Conservation (phyloP, 192 early-diverging fungal species). For the Coemansia sp. region DNA sequence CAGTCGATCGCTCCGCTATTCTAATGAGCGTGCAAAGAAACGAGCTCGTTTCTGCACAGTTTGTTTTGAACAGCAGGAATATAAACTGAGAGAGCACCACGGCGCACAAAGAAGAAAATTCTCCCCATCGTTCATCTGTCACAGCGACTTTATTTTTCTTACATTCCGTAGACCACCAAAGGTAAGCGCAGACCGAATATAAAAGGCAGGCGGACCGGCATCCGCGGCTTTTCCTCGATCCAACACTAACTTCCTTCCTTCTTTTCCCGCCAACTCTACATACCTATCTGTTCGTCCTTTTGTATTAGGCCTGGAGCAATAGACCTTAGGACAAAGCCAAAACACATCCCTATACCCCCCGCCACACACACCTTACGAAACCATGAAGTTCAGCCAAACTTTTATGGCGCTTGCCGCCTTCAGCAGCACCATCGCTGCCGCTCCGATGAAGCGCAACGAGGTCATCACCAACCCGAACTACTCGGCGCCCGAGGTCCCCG, state of each 20-base stretch:
- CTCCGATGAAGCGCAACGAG: conserved; percentile 45
- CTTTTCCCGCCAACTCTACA: conserved; percentile 4
- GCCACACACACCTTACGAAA: conserved; percentile 42
- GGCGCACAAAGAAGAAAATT: conserved; percentile 25
- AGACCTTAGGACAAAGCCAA: conserved; percentile 40
- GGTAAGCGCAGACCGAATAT: conserved; percentile 19
- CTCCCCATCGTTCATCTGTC: conserved; percentile 29
- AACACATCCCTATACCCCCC: conserved; percentile 10
- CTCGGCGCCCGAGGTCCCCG: conserved; percentile 10
- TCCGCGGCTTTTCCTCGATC: conserved; percentile 3
- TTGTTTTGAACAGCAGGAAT: conserved; percentile 32
- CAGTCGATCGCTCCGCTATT: conserved; percentile 32
- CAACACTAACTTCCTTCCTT: conserved; percentile 5
- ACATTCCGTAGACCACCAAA: conserved; percentile 32
- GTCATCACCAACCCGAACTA: conserved; percentile 10
- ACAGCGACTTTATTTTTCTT: conserved; percentile 44
- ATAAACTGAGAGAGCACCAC: conserved; percentile 21
- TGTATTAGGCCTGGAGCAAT: conserved; percentile 47
- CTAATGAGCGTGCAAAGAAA: conserved; percentile 17
- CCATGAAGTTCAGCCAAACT: conserved; percentile 55
- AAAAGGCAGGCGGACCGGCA: conserved; percentile 28
- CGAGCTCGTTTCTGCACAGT: conserved; percentile 11
- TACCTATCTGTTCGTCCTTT: conserved; percentile 11
- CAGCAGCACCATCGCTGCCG: conserved; percentile 40
- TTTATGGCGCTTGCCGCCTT: conserved; percentile 51